Evolutionary conservation across 2,329 filamentous ascomycete species (phyloP), one percentile per base, ranked within the genome.

Genomic region (Aspergillus terreus): DNA sequence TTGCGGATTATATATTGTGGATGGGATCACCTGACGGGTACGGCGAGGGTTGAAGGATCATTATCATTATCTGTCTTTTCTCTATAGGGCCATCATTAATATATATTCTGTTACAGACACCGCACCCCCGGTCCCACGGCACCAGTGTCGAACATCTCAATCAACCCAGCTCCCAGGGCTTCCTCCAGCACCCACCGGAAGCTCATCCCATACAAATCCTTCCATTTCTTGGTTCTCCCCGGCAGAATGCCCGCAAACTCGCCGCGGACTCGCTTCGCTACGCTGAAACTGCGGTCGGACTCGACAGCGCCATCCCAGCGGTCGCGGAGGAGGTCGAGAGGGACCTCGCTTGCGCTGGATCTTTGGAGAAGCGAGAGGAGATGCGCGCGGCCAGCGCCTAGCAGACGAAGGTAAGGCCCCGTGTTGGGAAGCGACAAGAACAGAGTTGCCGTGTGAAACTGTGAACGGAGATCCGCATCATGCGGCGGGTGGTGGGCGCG

Each of bases 201-300:
- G 23, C 71, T 69, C 68, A 85, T 67, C 0, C 83, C 83, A 56
- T 79, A 78, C 42, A 85, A 78, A 11, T 76, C 70, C 60, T 77
- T 83, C 83, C 83, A 86, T 62, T 83, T 84, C 67, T 80, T 83
- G 14, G 83, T 85, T 58, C 77, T 76, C 0, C 81, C 82, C 0
- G 82, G 81, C 40, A 85, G 58, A 5, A 73, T 72, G 0, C 81
- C 82, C 2, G 69, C 69, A 61, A 78, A 82, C 56, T 84, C 82
- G 0, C 82, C 80, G 46, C 82, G 70, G 10, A 75, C 72, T 46
- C 76, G 73, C 63, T 83, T 84, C 27, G 78, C 77, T 41, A 71
- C 63, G 23, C 74, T 74, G 27, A 75, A 71, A 17, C 68, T 68
- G 46, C 67, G 71, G 14, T 73, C 69, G 4, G 69, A 69, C 36